Conservation (phyloP, 139 green algal species). For the Yamagishiella unicocca region DNA sequence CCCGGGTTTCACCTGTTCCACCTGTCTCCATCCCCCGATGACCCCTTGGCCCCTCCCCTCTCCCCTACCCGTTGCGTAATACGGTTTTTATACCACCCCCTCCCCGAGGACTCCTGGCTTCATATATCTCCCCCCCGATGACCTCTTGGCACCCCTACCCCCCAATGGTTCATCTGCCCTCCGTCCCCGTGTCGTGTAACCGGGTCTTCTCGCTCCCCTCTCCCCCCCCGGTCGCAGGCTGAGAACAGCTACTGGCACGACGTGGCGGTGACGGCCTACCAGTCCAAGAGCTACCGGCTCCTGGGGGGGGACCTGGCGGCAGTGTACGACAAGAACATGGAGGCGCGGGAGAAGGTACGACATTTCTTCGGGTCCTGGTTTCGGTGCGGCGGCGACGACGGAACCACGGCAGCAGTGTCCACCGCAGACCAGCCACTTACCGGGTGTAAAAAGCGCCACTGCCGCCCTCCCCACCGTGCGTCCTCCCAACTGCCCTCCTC, state of each 20-base stretch:
- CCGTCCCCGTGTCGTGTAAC: too few species aligned
- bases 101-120: too few species aligned
- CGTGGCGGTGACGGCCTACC: slow-evolving; percentile 59
- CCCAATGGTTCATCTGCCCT: too few species aligned
- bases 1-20: too few species aligned
- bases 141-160: too few species aligned
- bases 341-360: slow-evolving; percentile 59
- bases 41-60: too few species aligned
- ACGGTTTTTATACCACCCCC: too few species aligned
- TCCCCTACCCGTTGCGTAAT: too few species aligned
- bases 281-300: slow-evolving; percentile 57
- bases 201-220: not conserved
- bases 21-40: too few species aligned
- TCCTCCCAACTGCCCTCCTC: too few species aligned
- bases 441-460: not conserved
- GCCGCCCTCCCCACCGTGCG: not conserved
- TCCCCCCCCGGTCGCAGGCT: not conserved
- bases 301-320: slow-evolving; percentile 62
- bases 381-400: not conserved
- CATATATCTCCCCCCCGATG: too few species aligned
- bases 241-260: slow-evolving; percentile 86
- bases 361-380: too few species aligned
- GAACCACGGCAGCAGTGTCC: not conserved
- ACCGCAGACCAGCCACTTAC: not conserved
- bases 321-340: slow-evolving; percentile 59